Percentiles rank a stretch among this genome's conserved stretches.
Evolutionary conservation across 768 basidiomycete species (phyloP).

Genomic region (Lactarius vividus): DNA sequence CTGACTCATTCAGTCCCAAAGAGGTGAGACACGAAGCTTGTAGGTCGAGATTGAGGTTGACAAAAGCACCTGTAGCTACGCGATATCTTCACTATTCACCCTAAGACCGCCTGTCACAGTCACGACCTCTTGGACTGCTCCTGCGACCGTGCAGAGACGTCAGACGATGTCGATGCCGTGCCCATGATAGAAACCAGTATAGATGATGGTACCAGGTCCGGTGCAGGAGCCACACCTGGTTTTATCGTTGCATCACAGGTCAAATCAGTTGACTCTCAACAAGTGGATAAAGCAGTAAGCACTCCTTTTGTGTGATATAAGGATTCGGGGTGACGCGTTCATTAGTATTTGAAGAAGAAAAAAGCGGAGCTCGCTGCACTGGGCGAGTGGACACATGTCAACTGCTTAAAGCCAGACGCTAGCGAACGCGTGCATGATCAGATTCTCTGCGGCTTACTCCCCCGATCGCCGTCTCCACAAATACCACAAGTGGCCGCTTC

Average conservation of each 20-base stretch:
- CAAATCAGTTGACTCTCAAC: constrained; percentile 42
- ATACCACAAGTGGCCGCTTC: constrained; percentile 16
- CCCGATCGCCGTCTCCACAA: constrained; percentile 10
- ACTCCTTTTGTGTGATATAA: constrained; percentile 10
- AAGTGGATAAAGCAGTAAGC: constrained; percentile 53
- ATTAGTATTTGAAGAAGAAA: constrained; percentile 65
- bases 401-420: constrained; percentile 54
- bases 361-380: constrained; percentile 66
- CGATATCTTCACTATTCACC: constrained; percentile 88
- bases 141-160: constrained; percentile 42
- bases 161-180: constrained; percentile 2
- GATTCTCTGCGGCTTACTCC: constrained; percentile 54
- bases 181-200: neutral
- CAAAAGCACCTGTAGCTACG: constrained; percentile 54
- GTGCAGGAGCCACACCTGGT: constrained; percentile 33
- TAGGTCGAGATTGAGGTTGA: constrained; percentile 13
- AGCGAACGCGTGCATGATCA: constrained; percentile 59
- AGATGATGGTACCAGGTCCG: constrained; percentile 33
- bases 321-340: constrained; percentile 8
- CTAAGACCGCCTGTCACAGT: constrained; percentile 79
- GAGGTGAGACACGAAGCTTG: constrained; percentile 49
- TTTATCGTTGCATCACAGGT: constrained; percentile 70
- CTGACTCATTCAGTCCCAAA: constrained; percentile 82
- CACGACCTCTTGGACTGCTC: constrained; percentile 87
- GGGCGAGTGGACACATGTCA: constrained; percentile 82